Evolutionary conservation across 1,139 yeast genomes (phyloP).

Genomic region (Saccharomyces hybrid): DNA sequence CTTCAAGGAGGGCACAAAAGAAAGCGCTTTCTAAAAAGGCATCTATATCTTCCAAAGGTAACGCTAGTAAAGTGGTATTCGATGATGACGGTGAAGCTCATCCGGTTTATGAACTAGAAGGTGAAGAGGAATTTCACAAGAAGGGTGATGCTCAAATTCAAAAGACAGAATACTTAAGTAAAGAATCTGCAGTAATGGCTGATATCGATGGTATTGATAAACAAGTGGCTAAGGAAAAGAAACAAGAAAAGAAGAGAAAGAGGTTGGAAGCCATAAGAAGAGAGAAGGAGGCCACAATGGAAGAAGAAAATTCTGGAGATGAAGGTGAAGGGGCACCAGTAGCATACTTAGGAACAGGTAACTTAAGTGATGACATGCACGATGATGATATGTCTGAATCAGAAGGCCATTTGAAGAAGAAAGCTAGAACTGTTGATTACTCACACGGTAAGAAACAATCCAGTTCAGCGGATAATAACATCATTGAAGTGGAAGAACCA

Average conservation of each 20-base stretch:
- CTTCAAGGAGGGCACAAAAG: slow-evolving; percentile 82
- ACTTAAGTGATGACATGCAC: slow-evolving; percentile 36
- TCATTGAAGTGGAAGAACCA: slow-evolving; percentile 78
- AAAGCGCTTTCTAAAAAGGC: slow-evolving; percentile 82
- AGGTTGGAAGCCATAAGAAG: slow-evolving; percentile 73
- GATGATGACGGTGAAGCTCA: slow-evolving; percentile 94
- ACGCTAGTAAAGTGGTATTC: slow-evolving; percentile 71
- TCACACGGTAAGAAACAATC: slow-evolving; percentile 29
- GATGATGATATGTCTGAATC: slow-evolving; percentile 33
- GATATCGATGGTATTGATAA: slow-evolving; percentile 73
- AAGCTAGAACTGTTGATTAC: slow-evolving; percentile 28
- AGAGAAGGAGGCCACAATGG: slow-evolving; percentile 37
- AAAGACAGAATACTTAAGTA: slow-evolving; percentile 55
- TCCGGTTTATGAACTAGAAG: slow-evolving; percentile 82
- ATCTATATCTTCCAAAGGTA: slow-evolving; percentile 54
- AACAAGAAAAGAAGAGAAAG: slow-evolving; percentile 81
- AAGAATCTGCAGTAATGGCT: slow-evolving; percentile 63
- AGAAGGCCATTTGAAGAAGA: slow-evolving; percentile 44
- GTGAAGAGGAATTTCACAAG: slow-evolving; percentile 75
- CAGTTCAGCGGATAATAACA: slow-evolving; percentile 22
- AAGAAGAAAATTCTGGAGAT: slow-evolving; percentile 30
- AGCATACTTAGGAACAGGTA: slow-evolving; percentile 30
- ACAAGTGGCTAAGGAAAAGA: slow-evolving; percentile 69
- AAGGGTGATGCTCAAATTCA: slow-evolving; percentile 69
- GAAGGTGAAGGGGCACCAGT: slow-evolving; percentile 17